Base-by-base conservation (phyloP, 495 filamentous ascomycete genomes). In the Hypoxylon subgilvum region DNA sequence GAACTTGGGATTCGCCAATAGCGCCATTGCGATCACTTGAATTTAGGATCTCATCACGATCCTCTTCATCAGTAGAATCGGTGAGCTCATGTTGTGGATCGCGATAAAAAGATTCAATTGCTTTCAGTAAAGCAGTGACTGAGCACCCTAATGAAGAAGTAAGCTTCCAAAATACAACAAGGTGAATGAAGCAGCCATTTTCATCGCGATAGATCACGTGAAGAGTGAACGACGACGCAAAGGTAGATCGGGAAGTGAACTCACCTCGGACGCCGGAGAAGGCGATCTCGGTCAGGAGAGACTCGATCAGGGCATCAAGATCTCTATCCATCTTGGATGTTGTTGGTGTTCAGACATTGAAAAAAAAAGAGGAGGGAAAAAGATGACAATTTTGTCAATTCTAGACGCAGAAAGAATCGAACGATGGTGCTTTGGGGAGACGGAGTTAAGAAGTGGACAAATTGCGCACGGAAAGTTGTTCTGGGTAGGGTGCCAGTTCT, bases 281-380 rank as follows among this genome's bases (percentile, higher is more conserved):
- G 5, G 88, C 88, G 67, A 93, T 86, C 76, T 89, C 87, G 14
- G 81, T 79, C 38, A 93, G 72, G 40, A 92, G 72, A 66, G 83
- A 85, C 59, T 87, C 81, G 40, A 92, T 84, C 70, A 94, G 72
- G 52, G 83, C 83, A 70, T 91, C 87, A 47, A 89, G 73, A 54
- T 82, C 82, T 43, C 71, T 76, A 47, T 76, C 82, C 90, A 92
- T 92, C n/a, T 46, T 72, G 59, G 32, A 36, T 21, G 47, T 18
- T 28, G 17, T 18, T 28, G 17, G 39, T 27, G 47, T 19, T 18
- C 32, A 52, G 23, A 47, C 71, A 73, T 79, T 27, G 13, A 38
- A 31, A 40, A 35, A 48, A 52, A 52, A 51, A 35, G 13, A 38
- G 5, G 9, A 42, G 21, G 27, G 34, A 51, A 56, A 67, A 67